These are phyloP conservation scores for Diaporthe amygdali DNA, from an alignment of 2,329 filamentous ascomycete species.

Conservation along the genomic window DNA sequence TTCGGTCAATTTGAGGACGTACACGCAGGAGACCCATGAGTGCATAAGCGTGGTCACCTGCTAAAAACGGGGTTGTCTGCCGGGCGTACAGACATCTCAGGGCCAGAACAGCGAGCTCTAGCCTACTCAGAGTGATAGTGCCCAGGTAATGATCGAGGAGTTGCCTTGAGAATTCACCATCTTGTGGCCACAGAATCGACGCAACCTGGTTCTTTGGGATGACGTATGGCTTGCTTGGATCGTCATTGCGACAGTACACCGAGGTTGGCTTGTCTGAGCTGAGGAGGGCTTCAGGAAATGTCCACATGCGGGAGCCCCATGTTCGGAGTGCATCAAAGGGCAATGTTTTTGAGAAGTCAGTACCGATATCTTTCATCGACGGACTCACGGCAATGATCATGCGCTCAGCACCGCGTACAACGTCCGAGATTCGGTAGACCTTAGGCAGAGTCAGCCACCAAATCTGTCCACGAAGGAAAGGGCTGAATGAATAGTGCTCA, in stretches of 20 bases:
- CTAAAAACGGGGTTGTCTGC: slow-evolving; percentile 29
- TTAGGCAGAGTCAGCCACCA: too few species aligned
- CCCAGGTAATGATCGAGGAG: slow-evolving; percentile 41
- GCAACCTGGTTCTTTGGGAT: too few species aligned
- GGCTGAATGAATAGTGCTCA: too few species aligned
- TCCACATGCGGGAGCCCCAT: slow-evolving; percentile 38
- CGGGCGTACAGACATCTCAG: slow-evolving; percentile 38
- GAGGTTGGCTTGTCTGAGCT: slow-evolving; percentile 26
- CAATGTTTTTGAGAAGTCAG: not conserved
- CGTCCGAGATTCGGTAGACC: slow-evolving; percentile 32
- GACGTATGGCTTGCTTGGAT: too few species aligned
- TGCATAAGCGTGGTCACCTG: slow-evolving; percentile 41
- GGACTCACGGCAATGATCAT: slow-evolving; percentile 28
- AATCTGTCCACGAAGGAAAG: too few species aligned
- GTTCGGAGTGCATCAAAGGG: slow-evolving; percentile 23
- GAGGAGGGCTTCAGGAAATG: slow-evolving; percentile 36
- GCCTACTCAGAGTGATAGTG: slow-evolving; percentile 36
- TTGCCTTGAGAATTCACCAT: slow-evolving; percentile 35
- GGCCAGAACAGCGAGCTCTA: slow-evolving; percentile 38
- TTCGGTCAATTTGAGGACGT: slow-evolving; percentile 37
- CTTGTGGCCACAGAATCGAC: slow-evolving; percentile 38
- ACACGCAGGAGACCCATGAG: slow-evolving; percentile 42
- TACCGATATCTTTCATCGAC: too few species aligned
- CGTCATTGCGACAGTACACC: slow-evolving; percentile 34
- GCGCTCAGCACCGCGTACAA: slow-evolving; percentile 28